Percentiles rank a stretch among this genome's conserved stretches.
Evolutionary conservation across 495 filamentous ascomycete genomes (phyloP).

Genomic region (Aspergillus heteromorphus): DNA sequence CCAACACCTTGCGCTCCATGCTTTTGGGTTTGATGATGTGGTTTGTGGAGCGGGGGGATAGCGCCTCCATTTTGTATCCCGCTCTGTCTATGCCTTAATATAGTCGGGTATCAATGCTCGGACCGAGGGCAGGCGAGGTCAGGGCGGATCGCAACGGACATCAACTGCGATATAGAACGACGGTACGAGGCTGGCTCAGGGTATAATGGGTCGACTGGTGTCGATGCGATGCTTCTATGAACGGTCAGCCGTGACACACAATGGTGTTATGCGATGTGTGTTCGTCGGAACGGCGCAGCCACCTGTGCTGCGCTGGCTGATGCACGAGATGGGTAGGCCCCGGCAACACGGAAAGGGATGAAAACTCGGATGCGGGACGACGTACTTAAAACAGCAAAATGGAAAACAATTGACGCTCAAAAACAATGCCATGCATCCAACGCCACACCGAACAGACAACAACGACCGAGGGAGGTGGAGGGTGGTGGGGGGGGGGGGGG

Average conservation of each 20-base stretch:
- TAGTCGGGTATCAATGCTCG: conserved; percentile 16
- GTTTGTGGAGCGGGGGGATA: conserved; percentile 69
- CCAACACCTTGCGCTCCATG: conserved; percentile 45
- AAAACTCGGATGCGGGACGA: background rate
- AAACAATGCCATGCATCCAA: conserved; percentile 28
- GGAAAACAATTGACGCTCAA: conserved; percentile 26
- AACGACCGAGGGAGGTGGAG: conserved; percentile 14
- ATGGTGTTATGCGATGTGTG: background rate
- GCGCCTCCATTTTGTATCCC: conserved; percentile 53
- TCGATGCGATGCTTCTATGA: conserved; percentile 1
- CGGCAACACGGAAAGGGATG: background rate
- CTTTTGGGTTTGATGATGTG: conserved; percentile 42
- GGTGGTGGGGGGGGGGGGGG: conserved; percentile 17
- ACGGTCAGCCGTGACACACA: background rate
- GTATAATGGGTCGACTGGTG: conserved; percentile 15
- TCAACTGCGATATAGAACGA: conserved; percentile 16
- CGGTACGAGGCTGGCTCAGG: conserved; percentile 7
- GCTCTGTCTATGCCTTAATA: background rate
- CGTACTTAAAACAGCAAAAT: conserved; percentile 18
- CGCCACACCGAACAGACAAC: conserved; percentile 23
- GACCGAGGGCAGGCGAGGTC: conserved; percentile 4
- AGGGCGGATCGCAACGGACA: conserved; percentile 17
- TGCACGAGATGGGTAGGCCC: background rate
- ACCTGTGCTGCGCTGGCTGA: background rate
- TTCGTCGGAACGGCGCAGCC: background rate